Conservation (phyloP, 2,329 filamentous ascomycete species). For the Colletotrichum filicis region DNA sequence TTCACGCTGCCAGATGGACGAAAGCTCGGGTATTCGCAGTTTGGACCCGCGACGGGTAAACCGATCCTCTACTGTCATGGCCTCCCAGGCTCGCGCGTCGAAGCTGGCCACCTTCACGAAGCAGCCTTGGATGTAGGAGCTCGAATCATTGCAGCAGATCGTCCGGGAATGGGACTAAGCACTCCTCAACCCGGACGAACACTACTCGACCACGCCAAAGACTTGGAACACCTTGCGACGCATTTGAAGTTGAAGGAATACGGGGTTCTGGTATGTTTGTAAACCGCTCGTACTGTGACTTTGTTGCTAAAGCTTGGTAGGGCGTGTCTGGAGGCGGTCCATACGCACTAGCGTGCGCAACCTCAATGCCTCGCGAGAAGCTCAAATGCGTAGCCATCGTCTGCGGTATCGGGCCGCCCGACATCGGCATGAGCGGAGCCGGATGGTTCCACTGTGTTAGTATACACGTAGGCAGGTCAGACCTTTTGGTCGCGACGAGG, state of each 20-base stretch:
- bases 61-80: constrained; percentile 55
- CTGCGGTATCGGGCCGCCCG: constrained; percentile 37
- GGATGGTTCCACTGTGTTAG: constrained; percentile 33
- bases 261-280: constrained; percentile 15
- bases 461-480: no score
- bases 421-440: constrained; percentile 37
- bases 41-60: constrained; percentile 44
- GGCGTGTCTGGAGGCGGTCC: constrained; percentile 39
- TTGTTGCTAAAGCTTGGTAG: not conserved
- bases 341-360: constrained; percentile 38
- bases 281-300: not conserved
- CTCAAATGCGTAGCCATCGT: constrained; percentile 36
- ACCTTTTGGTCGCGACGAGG: no score
- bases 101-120: constrained; percentile 42
- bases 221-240: constrained; percentile 24
- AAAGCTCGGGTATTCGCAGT: constrained; percentile 52
- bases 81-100: constrained; percentile 53
- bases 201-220: constrained; percentile 41
- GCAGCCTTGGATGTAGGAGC: constrained; percentile 41
- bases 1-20: constrained; percentile 53
- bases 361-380: constrained; percentile 26
- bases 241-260: constrained; percentile 25
- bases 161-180: constrained; percentile 55
- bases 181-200: constrained; percentile 45
- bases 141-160: constrained; percentile 51